Conservation (phyloP, 2,329 filamentous ascomycete genomes). For the Paracamarosporium sp. region DNA sequence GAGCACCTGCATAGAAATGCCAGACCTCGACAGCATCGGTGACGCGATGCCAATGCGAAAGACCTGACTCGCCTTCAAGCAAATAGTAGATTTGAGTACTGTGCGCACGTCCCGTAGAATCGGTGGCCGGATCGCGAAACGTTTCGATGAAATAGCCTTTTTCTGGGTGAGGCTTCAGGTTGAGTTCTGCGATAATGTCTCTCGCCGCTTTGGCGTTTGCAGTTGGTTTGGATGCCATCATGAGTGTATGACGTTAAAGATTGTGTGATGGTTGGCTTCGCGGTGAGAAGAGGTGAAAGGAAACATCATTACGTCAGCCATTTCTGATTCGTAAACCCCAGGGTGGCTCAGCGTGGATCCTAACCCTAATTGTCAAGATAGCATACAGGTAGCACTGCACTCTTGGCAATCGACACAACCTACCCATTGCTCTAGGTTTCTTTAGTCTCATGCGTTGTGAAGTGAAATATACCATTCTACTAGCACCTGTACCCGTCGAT, state of each 20-base stretch:
- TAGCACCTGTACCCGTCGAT: too few relatives aligned
- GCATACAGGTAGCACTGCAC: too few relatives aligned
- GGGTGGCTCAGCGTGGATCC: background rate
- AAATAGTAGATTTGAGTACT: conserved; percentile 63
- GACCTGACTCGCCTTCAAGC: conserved; percentile 50
- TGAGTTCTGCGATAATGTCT: conserved; percentile 53
- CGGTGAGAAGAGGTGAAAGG: too few relatives aligned
- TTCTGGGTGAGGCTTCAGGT: conserved; percentile 54
- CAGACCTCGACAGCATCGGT: conserved; percentile 56
- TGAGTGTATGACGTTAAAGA: too few relatives aligned
- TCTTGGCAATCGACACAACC: too few relatives aligned
- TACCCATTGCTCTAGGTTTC: too few relatives aligned
- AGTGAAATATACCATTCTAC: too few relatives aligned
- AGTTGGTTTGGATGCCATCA: background rate
- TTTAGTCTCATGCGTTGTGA: too few relatives aligned
- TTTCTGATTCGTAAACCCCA: background rate
- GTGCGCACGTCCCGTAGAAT: conserved; percentile 45
- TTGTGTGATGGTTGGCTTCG: too few relatives aligned
- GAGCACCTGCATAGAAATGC: conserved; percentile 63
- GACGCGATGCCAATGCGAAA: conserved; percentile 60
- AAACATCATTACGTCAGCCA: background rate
- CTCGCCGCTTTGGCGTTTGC: conserved; percentile 33
- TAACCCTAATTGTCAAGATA: too few relatives aligned
- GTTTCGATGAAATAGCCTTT: conserved; percentile 59
- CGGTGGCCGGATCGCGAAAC: conserved; percentile 49